Evolutionary conservation across 2,329 filamentous ascomycete species (phyloP), one percentile per base, ranked within the genome.

Genomic region (Paecilomyces sp.): DNA sequence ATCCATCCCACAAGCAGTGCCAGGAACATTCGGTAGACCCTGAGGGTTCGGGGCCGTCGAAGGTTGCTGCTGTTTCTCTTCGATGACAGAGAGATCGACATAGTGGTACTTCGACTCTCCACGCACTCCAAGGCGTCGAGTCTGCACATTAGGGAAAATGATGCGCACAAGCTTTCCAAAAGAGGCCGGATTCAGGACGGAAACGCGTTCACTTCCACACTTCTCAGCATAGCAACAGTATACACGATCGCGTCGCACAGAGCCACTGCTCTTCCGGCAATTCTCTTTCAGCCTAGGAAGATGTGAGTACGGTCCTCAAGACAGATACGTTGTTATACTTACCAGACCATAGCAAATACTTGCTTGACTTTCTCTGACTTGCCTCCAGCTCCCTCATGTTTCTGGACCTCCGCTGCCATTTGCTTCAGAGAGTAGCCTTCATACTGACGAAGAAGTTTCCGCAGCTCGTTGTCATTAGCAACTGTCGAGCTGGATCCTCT

Each of bases 51-150:
- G 61, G 36, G 30, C 55, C 7, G 67, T 61, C 6, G 63, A 60
- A n/a, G 65, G 66, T 60, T 70, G 70, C 55, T 74, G 72, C 57
- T 75, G 73, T 60, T 77, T 76, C 61, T 77, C 76, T 59, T 78
- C 76, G 30, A 77, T 76, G 52, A 81, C 74, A 1, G 77, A 78
- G 60, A 81, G 68, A 63, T 81, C 79, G 55, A 81, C 79, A 62
- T 99, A 99, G 75, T 99, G 94, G 74, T 99, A 99, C 73, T 99
- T 99, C 13, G 94, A 99, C 77, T 97, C 93, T 64, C 94, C 94
- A 57, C 94, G 87, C 54, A 97, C 92, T 63, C 94, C 94, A 12
- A 99, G 82, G 64, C 94, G 85, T 61, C 94, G 85, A 33, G 94
- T 99, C 76, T 96, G 93, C 24, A 99, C 88, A 51, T 92, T 93